Evolutionary conservation across 805 yeast species (phyloP).

Genomic region (Yamadazyma ubonensis): DNA sequence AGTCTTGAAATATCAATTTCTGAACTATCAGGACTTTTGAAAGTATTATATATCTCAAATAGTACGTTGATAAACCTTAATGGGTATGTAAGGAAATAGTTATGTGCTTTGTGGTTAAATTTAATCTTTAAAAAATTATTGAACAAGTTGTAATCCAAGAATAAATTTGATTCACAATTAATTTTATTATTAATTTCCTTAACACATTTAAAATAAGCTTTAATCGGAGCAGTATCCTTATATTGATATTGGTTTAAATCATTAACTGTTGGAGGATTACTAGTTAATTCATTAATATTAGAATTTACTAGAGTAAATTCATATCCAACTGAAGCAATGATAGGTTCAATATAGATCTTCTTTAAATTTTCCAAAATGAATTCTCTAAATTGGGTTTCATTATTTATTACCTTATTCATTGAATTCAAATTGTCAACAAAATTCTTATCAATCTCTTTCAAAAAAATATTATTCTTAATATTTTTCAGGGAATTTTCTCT

Average conservation of each 20-base stretch:
- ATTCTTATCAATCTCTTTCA: slow-evolving; percentile 22
- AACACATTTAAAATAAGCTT: slow-evolving; percentile 22
- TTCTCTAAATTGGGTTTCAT: slow-evolving; percentile 37
- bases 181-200: slow-evolving; percentile 17
- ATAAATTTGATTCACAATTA: slow-evolving; percentile 17
- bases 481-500: slow-evolving; percentile 17
- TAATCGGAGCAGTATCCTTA: slow-evolving; percentile 22
- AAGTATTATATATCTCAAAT: slow-evolving; percentile 8
- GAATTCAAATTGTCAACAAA: slow-evolving; percentile 22
- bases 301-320: slow-evolving; percentile 29
- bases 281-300: slow-evolving; percentile 29
- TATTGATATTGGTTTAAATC: slow-evolving; percentile 14
- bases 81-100: slow-evolving; percentile 15
- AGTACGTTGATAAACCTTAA: slow-evolving; percentile 19
- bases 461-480: slow-evolving; percentile 18
- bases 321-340: slow-evolving; percentile 34
- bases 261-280: slow-evolving; percentile 12
- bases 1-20: slow-evolving; percentile 3
- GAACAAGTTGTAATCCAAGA: slow-evolving; percentile 17
- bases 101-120: slow-evolving; percentile 16
- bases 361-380: slow-evolving; percentile 33
- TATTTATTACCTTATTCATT: slow-evolving; percentile 21
- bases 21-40: slow-evolving; percentile 6
- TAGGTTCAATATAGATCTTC: slow-evolving; percentile 39
- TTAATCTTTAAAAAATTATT: slow-evolving; percentile 19